A percentile compares a stretch with the other conserved stretches of the same genome.
These are phyloP conservation scores for Reutealis trisperma DNA, from an alignment of 345 rosid genomes.

Conservation along the genomic window DNA sequence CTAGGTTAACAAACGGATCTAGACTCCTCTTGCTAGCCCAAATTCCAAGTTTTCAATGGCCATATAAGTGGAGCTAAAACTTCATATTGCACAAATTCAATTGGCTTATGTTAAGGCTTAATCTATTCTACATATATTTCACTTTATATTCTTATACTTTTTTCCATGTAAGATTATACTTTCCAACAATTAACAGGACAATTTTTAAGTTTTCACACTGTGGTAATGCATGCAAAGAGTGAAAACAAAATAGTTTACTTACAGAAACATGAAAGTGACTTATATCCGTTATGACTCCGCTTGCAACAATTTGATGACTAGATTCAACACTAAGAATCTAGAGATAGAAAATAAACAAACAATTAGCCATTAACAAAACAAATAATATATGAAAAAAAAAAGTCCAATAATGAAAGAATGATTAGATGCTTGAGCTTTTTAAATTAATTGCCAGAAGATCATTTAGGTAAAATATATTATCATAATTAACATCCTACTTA, in stretches of 20 bases:
- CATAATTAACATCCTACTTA: too few species aligned
- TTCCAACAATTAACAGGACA: too few species aligned
- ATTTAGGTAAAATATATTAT: not conserved
- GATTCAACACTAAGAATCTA: slow-evolving; percentile 77
- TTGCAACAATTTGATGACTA: slow-evolving; percentile 58
- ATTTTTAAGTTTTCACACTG: not conserved
- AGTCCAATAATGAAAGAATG: not conserved
- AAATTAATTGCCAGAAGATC: not conserved
- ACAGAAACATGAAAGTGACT: slow-evolving; percentile 73
- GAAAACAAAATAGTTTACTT: slow-evolving; percentile 31
- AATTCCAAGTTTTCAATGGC: too few species aligned
- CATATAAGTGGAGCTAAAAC: too few species aligned
- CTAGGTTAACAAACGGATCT: too few species aligned
- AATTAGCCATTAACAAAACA: not conserved
- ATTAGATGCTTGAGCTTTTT: not conserved
- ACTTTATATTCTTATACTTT: too few species aligned
- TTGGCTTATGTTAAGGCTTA: too few species aligned
- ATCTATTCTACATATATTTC: too few species aligned
- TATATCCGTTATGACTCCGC: slow-evolving; percentile 73
- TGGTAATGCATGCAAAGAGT: not conserved
- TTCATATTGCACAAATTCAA: too few species aligned
- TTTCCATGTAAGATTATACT: too few species aligned
- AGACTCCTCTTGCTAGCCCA: too few species aligned
- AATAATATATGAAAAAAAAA: not conserved
- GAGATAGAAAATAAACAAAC: slow-evolving; percentile 6